phyloP scores from a whole-genome alignment of 352 stramenopile species.

The Aphanomyces cochlioides region DNA sequence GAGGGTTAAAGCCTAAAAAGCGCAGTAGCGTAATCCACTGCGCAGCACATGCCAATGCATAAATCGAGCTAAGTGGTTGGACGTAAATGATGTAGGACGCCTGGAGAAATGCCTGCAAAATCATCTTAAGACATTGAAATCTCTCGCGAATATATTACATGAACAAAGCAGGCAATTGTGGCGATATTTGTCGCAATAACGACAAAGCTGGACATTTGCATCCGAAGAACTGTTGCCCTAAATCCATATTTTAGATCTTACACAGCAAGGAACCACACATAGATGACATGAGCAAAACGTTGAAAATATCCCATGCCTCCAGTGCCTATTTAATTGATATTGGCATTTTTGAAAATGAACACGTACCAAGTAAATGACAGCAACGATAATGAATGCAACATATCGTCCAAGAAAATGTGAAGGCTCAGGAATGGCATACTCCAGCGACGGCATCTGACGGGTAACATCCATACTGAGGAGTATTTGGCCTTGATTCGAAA shows the following conservation, averaged over 20 bases:
- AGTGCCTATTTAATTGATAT: too few species aligned
- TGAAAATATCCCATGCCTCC: too few species aligned
- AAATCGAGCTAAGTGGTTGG: slow-evolving; percentile 54
- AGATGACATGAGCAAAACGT: too few species aligned
- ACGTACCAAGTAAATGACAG: slow-evolving; percentile 8
- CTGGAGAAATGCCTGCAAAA: slow-evolving; percentile 43
- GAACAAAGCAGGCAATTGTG: slow-evolving; percentile 48
- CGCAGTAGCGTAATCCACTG: slow-evolving; percentile 75
- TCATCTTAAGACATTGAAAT: background rate
- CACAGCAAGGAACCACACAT: background rate
- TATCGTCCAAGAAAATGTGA: slow-evolving; percentile 5
- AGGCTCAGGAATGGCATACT: slow-evolving; percentile 43
- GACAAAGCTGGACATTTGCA: slow-evolving; percentile 56
- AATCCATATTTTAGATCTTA: slow-evolving; percentile 1
- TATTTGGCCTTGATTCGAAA: slow-evolving; percentile 66
- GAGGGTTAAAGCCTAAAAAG: slow-evolving; percentile 62
- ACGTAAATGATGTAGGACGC: slow-evolving; percentile 52
- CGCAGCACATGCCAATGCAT: slow-evolving; percentile 60
- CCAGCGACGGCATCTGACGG: slow-evolving; percentile 34
- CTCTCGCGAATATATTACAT: slow-evolving; percentile 2
- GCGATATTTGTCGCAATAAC: slow-evolving; percentile 48
- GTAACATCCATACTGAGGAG: slow-evolving; percentile 60
- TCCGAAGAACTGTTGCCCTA: slow-evolving; percentile 18
- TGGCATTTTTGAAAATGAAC: background rate
- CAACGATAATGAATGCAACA: slow-evolving; percentile 4